These are phyloP conservation scores for Debaryomyces castellii DNA, from an alignment of 805 yeast genomes.

Conservation along the genomic window DNA sequence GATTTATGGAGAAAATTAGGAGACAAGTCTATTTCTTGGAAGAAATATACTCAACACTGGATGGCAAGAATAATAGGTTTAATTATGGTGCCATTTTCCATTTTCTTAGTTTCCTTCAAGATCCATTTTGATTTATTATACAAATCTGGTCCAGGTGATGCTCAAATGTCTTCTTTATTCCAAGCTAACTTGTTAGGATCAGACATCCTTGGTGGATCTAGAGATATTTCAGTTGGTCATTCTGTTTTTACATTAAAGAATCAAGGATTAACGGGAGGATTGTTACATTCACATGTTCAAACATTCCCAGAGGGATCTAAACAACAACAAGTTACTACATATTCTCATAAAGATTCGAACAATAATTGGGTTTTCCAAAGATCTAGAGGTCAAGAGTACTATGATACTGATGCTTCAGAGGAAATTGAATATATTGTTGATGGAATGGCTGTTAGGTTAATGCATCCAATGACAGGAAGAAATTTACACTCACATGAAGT, in stretches of 20 bases:
- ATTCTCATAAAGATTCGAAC: conserved; percentile 46
- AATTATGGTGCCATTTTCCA: conserved; percentile 59
- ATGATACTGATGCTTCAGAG: conserved; percentile 31
- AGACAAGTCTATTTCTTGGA: conserved; percentile 54
- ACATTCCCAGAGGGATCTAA: conserved; percentile 47
- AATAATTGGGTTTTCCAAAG: conserved; percentile 50
- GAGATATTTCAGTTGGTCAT: conserved; percentile 61
- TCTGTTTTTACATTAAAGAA: conserved; percentile 39
- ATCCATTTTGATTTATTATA: conserved; percentile 72
- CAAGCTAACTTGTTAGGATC: conserved; percentile 75
- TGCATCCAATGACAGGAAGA: conserved; percentile 60
- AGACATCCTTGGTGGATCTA: conserved; percentile 61
- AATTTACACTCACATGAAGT: conserved; percentile 74
- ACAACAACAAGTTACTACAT: conserved; percentile 49
- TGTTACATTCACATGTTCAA: conserved; percentile 48
- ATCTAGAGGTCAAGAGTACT: conserved; percentile 36
- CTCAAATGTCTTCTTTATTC: conserved; percentile 75
- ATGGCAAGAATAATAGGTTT: conserved; percentile 61
- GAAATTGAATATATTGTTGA: conserved; percentile 45
- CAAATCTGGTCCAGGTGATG: conserved; percentile 80
- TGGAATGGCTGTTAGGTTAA: conserved; percentile 61
- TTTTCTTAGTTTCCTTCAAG: conserved; percentile 68
- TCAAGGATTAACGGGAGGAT: conserved; percentile 45
- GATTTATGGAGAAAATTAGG: conserved; percentile 87
- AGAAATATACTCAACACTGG: conserved; percentile 62